Evolutionary conservation across 1,284 basidiomycete genomes (phyloP).

Genomic region (Agaricales sp.): DNA sequence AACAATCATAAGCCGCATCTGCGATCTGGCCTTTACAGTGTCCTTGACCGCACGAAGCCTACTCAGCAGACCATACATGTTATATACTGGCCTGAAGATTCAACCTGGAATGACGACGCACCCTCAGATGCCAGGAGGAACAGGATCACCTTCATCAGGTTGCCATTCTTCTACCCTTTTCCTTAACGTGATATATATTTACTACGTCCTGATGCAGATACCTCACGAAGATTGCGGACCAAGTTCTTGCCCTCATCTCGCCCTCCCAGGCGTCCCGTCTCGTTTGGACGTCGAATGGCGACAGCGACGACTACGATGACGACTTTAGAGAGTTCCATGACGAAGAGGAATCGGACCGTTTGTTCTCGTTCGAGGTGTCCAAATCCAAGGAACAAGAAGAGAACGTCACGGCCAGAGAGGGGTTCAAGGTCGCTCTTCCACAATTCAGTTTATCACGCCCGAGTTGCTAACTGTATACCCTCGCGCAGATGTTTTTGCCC

Average conservation of each 20-base stretch:
- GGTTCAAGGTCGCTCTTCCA: slow-evolving; percentile 27
- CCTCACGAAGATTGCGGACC: slow-evolving; percentile 45
- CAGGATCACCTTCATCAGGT: slow-evolving; percentile 54
- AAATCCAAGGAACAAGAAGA: slow-evolving; percentile 52
- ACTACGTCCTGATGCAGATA: slow-evolving; percentile 26
- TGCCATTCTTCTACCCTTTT: not conserved
- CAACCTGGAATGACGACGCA: slow-evolving; percentile 46
- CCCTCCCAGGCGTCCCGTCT: slow-evolving; percentile 30
- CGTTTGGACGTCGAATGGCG: slow-evolving; percentile 28
- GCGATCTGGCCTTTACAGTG: slow-evolving; percentile 41
- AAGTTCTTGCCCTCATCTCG: slow-evolving; percentile 37
- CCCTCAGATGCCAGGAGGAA: slow-evolving; percentile 35
- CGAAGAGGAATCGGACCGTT: slow-evolving; percentile 30
- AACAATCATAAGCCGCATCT: slow-evolving; percentile 19
- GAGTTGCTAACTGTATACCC: slow-evolving; percentile 6
- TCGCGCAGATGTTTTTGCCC: slow-evolving; percentile 5
- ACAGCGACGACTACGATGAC: slow-evolving; percentile 11
- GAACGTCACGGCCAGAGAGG: slow-evolving; percentile 26
- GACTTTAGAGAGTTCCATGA: slow-evolving; percentile 16
- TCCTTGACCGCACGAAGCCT: slow-evolving; percentile 10
- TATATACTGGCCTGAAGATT: slow-evolving; percentile 52
- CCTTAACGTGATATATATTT: not conserved
- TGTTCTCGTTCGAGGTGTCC: slow-evolving; percentile 45
- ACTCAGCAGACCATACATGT: slow-evolving; percentile 25
- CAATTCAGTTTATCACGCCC: not conserved